Percentiles rank a stretch among this genome's conserved stretches.
Evolutionary conservation across 1,284 basidiomycete species (phyloP).

Genomic region (Apiotrichum veenhuisii): DNA sequence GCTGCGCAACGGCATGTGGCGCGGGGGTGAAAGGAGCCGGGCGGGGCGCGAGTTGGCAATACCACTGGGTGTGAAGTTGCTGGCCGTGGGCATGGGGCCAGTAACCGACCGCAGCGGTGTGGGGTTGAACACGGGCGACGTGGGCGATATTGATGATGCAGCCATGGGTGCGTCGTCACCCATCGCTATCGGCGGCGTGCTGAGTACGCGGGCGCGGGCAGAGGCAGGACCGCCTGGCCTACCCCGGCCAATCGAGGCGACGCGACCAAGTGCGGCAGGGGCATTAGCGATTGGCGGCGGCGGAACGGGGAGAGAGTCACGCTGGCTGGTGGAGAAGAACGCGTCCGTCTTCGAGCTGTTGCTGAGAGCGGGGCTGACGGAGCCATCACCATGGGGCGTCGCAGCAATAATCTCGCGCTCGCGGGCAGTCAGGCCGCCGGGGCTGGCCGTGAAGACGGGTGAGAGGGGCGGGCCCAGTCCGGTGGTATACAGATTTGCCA

Average conservation of each 20-base stretch:
- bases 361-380: constrained; percentile 29
- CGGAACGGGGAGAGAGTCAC: constrained; percentile 31
- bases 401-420: constrained; percentile 1
- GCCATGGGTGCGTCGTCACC: no score
- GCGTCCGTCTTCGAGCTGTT: constrained; percentile 39
- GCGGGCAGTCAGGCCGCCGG: neutral
- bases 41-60: constrained; percentile 1
- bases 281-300: constrained; percentile 20
- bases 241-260: constrained; percentile 1
- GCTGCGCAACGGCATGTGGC: neutral
- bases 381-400: constrained; percentile 4
- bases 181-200: constrained; percentile 1
- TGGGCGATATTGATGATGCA: constrained; percentile 2
- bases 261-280: neutral
- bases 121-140: neutral
- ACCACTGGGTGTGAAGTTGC: neutral
- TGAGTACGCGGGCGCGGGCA: constrained; percentile 13
- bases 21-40: neutral
- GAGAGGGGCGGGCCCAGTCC: neutral
- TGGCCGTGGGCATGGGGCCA: constrained; percentile 1
- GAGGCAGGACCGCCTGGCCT: constrained; percentile 3
- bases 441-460: neutral
- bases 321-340: constrained; percentile 32
- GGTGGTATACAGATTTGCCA: neutral
- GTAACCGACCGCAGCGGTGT: constrained; percentile 15